phyloP scores from a whole-genome alignment of 345 rosid genomes.

The Hibiscus syriacus region DNA sequence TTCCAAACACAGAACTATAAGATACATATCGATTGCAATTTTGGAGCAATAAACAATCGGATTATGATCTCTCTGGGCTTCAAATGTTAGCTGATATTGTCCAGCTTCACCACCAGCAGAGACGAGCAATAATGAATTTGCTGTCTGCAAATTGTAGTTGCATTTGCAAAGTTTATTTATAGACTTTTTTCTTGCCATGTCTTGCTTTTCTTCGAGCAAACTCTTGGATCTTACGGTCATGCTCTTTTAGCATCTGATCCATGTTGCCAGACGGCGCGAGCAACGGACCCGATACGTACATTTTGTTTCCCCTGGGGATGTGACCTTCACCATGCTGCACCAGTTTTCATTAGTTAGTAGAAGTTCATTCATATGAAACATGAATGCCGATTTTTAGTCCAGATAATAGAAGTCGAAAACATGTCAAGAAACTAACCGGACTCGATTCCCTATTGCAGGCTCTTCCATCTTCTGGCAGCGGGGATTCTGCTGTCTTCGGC shows the following conservation, averaged over 20 bases:
- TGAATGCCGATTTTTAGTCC: no score
- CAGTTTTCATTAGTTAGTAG: not conserved
- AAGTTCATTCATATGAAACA: not conserved
- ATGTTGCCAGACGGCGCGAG: conserved; percentile 64
- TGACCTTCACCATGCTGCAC: conserved; percentile 37
- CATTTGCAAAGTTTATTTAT: not conserved
- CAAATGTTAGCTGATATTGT: not conserved
- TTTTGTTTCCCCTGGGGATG: conserved; percentile 50
- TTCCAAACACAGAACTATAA: no score
- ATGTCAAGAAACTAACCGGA: no score
- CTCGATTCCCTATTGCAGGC: no score
- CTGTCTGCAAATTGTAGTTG: not conserved
- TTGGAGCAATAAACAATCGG: not conserved
- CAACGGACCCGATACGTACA: conserved; percentile 80
- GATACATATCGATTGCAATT: no score
- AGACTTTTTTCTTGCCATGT: conserved; percentile 30
- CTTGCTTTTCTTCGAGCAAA: conserved; percentile 46
- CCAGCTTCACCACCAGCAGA: not conserved
- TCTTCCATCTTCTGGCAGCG: no score
- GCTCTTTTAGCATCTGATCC: conserved; percentile 90
- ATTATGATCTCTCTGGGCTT: not conserved
- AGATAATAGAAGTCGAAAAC: no score
- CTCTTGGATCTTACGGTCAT: conserved; percentile 68
- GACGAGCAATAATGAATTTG: not conserved
- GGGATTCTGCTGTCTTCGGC: no score